A percentile compares a stretch with the other conserved stretches of the same genome.
phyloP scores from a whole-genome alignment of 2,329 filamentous ascomycete genomes.

The Penicillium sp. region DNA sequence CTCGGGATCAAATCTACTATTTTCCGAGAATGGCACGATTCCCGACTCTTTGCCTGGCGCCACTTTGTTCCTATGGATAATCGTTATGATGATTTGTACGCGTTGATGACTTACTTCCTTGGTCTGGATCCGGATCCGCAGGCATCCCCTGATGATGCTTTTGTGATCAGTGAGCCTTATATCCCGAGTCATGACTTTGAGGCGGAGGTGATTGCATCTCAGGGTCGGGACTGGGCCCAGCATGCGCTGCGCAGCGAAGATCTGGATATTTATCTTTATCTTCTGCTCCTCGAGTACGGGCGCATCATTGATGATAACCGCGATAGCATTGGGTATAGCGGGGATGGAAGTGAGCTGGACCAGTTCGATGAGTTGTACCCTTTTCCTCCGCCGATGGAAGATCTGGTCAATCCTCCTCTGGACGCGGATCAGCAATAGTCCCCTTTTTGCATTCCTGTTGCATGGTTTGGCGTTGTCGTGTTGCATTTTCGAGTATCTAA shows the following conservation, averaged over 20 bases:
- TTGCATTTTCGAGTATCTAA: neutral
- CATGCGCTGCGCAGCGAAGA: conserved; percentile 47
- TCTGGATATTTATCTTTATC: conserved; percentile 56
- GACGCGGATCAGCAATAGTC: neutral
- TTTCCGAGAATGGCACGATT: conserved; percentile 55
- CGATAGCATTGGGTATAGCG: conserved; percentile 55
- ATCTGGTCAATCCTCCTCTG: conserved; percentile 3
- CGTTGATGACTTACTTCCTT: conserved; percentile 51
- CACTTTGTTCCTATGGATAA: conserved; percentile 54
- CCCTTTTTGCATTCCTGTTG: neutral
- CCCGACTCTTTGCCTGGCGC: conserved; percentile 49
- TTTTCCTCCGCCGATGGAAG: conserved; percentile 9
- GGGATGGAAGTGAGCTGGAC: conserved; percentile 27
- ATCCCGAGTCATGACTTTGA: conserved; percentile 33
- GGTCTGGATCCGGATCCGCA: conserved; percentile 32
- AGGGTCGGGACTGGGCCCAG: conserved; percentile 38
- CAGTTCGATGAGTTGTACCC: conserved; percentile 15
- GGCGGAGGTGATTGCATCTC: conserved; percentile 34
- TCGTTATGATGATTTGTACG: conserved; percentile 50
- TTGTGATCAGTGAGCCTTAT: conserved; percentile 18
- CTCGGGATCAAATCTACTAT: conserved; percentile 53
- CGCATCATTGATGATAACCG: conserved; percentile 63
- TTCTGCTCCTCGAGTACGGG: conserved; percentile 53
- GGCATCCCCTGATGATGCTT: conserved; percentile 2
- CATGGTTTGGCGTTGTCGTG: neutral